Conservation (phyloP, 345 rosid species). For the Rhizophora mangle region DNA sequence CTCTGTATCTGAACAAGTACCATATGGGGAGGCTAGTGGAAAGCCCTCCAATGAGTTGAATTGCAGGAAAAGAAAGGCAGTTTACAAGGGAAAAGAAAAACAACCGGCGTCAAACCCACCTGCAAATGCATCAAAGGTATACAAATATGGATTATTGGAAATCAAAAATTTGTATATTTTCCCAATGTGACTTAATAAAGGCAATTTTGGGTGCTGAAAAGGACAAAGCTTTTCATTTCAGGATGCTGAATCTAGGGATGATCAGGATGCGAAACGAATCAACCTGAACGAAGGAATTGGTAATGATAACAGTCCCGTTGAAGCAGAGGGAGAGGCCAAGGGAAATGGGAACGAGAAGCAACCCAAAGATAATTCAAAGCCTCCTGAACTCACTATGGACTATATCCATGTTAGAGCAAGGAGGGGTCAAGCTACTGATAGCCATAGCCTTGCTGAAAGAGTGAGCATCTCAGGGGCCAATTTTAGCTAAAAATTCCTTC, state of each 20-base stretch:
- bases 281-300: conserved; percentile 32
- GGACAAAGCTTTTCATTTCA: conserved; percentile 8
- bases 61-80: conserved; percentile 64
- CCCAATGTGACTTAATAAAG: background rate
- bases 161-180: background rate
- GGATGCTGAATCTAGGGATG: conserved; percentile 40
- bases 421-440: conserved; percentile 97
- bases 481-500: background rate
- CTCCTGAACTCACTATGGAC: conserved; percentile 68
- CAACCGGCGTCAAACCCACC: conserved; percentile 30
- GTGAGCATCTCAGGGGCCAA: conserved; percentile 36
- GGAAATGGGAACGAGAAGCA: conserved; percentile 23
- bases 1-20: conserved; percentile 43
- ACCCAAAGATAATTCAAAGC: conserved; percentile 31
- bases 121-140: conserved; percentile 36
- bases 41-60: conserved; percentile 32
- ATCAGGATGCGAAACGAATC: conserved; percentile 33
- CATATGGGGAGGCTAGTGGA: conserved; percentile 23
- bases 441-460: conserved; percentile 95
- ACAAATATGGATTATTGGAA: background rate
- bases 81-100: conserved; percentile 41
- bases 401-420: conserved; percentile 93
- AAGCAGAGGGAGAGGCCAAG: conserved; percentile 37
- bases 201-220: background rate
- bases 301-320: conserved; percentile 23